A percentile compares a stretch with the other conserved stretches of the same genome.
phyloP scores from a whole-genome alignment of 805 yeast species.

The Kodamaea hsintzibuensis region DNA sequence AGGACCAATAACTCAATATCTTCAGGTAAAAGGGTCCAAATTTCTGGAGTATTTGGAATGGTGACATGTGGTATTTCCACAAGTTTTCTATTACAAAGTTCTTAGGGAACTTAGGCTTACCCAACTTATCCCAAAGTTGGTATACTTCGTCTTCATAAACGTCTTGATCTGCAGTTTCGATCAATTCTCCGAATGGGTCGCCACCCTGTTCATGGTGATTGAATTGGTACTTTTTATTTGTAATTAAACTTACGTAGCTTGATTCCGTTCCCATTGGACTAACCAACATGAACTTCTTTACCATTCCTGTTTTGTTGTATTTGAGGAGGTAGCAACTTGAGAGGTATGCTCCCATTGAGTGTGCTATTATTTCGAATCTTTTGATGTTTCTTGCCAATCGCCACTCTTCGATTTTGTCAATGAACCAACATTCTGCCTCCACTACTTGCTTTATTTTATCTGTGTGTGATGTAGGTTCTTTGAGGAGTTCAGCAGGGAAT shows the following conservation, averaged over 20 bases:
- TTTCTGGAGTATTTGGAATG: slow-evolving; percentile 39
- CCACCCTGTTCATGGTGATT: slow-evolving; percentile 36
- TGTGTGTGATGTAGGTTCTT: slow-evolving; percentile 17
- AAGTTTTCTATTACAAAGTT: slow-evolving; percentile 28
- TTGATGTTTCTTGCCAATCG: slow-evolving; percentile 23
- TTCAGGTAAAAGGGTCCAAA: slow-evolving; percentile 43
- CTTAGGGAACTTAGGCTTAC: slow-evolving; percentile 40
- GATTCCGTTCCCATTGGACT: slow-evolving; percentile 49
- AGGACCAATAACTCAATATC: slow-evolving; percentile 43
- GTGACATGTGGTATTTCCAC: slow-evolving; percentile 42
- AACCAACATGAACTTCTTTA: slow-evolving; percentile 27
- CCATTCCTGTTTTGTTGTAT: slow-evolving; percentile 27
- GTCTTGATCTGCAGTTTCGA: slow-evolving; percentile 19
- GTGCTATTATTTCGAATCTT: slow-evolving; percentile 35
- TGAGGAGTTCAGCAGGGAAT: slow-evolving; percentile 34
- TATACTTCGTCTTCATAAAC: slow-evolving; percentile 17
- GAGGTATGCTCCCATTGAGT: slow-evolving; percentile 46
- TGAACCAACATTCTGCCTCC: slow-evolving; percentile 41
- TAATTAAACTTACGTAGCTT: slow-evolving; percentile 34
- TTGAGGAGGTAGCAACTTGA: slow-evolving; percentile 42
- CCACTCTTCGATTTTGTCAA: slow-evolving; percentile 41
- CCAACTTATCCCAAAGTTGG: slow-evolving; percentile 33
- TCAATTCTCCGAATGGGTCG: slow-evolving; percentile 37
- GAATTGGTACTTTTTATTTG: slow-evolving; percentile 28
- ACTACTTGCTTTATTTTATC: slow-evolving; percentile 34